Base-by-base conservation (phyloP, 2,329 filamentous ascomycete species). In the Pseudomassariella vexata region DNA sequence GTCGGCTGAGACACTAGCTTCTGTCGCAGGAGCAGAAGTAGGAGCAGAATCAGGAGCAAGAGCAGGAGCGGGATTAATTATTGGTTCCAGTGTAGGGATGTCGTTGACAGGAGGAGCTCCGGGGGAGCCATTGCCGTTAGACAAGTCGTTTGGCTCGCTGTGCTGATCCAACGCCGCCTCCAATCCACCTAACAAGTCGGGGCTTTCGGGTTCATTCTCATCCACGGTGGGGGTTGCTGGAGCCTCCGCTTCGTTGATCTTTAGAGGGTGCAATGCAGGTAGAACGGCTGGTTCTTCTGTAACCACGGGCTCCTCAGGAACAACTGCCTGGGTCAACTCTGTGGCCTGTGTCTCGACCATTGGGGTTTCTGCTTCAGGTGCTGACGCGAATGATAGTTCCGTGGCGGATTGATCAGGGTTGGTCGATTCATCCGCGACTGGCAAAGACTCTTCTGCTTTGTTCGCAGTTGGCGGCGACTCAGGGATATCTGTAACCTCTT, bases 111-210 rank as follows among this genome's bases (percentile, higher is more conserved):
- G 11, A 5, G 14, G 9, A 7, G 16, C 12, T 10, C 12, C 19
- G 12, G 9, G n/a, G 11, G 21, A 8, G 7, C 9, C 30, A 24
- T 16, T 12, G 16, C 11, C 14, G 11, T 9, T 6, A 8, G 35
- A 26, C 16, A 17, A 21, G 15, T 47, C 46, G 15, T 42, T 44
- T 10, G 42, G 34, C 4, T 39, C 38, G n/a, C 39, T 44, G 25
- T 66, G 62, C 19, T 60, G 56, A 35, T 68, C 60, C 21, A 69
- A 53, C 20, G 63, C 65, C 2, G 62, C 56, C 42, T 69, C 60
- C 2, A 68, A 46, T n/a, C 57, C 62, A n/a, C 57, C 60, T 15
- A 69, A 56, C 21, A 69, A 34, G 43, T 70, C 64, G 6, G 61
- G 55, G 17, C 63, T 61, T 10, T 60, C 57, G 2, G 56, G 48